phyloP scores from a whole-genome alignment of 306 rosid genomes.

The Hylodesmum podocarpum region DNA sequence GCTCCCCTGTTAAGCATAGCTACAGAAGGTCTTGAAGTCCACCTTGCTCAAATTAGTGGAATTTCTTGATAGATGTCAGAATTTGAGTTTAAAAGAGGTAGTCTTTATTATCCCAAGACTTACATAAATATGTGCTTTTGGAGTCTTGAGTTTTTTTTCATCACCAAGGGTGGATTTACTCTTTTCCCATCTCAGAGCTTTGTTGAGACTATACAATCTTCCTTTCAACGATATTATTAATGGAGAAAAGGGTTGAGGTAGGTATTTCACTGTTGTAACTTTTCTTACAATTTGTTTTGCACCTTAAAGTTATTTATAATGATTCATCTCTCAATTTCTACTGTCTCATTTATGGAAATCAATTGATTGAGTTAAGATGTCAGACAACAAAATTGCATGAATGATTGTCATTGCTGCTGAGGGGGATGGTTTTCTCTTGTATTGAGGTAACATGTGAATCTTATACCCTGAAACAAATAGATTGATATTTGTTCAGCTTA shows the following conservation, averaged over 20 bases:
- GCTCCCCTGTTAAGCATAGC: constrained; percentile 75
- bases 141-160: constrained; percentile 51
- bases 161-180: constrained; percentile 74
- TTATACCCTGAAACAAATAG: constrained; percentile 34
- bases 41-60: constrained; percentile 61
- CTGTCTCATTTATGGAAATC: constrained; percentile 40
- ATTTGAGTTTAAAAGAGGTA: constrained; percentile 88
- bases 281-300: constrained; percentile 39
- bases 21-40: constrained; percentile 81
- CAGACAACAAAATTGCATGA: constrained; percentile 59
- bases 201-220: constrained; percentile 84
- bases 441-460: constrained; percentile 86
- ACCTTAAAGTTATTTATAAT: constrained; percentile 41
- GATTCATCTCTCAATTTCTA: constrained; percentile 45
- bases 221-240: constrained; percentile 76
- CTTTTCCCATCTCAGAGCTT: constrained; percentile 84
- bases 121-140: constrained; percentile 63
- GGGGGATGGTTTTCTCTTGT: constrained; percentile 63
- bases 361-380: constrained; percentile 55
- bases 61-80: constrained; percentile 74
- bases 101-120: constrained; percentile 70
- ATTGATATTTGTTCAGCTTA: constrained; percentile 37
- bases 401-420: constrained; percentile 73
- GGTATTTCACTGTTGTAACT: constrained; percentile 71
- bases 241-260: constrained; percentile 94